Conservation (phyloP, 805 yeast species). For the Blastobotrys muscicola region DNA sequence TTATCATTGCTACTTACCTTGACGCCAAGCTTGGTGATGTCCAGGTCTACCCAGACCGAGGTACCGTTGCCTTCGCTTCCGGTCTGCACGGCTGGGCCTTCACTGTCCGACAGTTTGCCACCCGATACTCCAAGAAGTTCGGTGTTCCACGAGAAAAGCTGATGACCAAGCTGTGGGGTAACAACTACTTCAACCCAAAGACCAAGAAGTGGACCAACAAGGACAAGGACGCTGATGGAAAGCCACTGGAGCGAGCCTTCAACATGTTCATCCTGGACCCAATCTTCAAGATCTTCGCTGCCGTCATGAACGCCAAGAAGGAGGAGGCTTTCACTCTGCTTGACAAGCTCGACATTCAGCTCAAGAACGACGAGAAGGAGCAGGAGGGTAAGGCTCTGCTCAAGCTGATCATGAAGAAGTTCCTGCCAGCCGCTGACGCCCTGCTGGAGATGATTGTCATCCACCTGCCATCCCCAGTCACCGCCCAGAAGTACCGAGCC, state of each 20-base stretch:
- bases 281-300: constrained; percentile 91
- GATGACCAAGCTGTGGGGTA: constrained; percentile 99
- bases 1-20: constrained; percentile 89
- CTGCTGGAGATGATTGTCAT: constrained; percentile 96
- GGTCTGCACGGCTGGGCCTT: constrained; percentile 99
- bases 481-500: constrained; percentile 99
- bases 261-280: constrained; percentile 99
- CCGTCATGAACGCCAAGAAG: constrained; percentile 98
- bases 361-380: constrained; percentile 96
- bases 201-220: constrained; percentile 99
- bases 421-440: constrained; percentile 99
- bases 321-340: constrained; percentile 88
- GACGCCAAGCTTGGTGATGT: constrained; percentile 88
- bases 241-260: constrained; percentile 97
- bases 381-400: constrained; percentile 97
- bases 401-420: constrained; percentile 98
- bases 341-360: constrained; percentile 85
- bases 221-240: constrained; percentile 91
- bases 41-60: constrained; percentile 97
- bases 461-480: constrained; percentile 98
- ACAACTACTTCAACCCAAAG: constrained; percentile 99
- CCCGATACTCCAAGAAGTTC: constrained; percentile 96
- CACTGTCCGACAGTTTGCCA: constrained; percentile 98
- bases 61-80: constrained; percentile 99
- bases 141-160: constrained; percentile 97